These are phyloP conservation scores for Globisporangium viniferum DNA, from an alignment of 352 stramenopile genomes.

Conservation along the genomic window DNA sequence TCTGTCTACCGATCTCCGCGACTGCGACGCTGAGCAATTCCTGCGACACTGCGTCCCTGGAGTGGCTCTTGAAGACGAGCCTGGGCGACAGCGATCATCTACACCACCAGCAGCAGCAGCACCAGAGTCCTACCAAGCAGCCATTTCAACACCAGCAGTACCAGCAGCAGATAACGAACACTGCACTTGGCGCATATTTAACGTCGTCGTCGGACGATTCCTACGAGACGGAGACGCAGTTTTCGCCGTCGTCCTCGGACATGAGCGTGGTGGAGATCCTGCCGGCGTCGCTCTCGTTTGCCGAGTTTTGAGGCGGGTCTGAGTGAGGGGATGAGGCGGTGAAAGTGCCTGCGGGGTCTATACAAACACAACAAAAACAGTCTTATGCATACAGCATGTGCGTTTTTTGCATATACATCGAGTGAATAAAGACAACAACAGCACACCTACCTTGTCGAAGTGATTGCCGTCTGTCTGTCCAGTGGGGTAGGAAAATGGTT, in stretches of 20 bases:
- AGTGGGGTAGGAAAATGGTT: neutral
- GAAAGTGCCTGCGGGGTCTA: neutral
- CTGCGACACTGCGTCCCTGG: slow-evolving; percentile 39
- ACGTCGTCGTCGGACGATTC: slow-evolving; percentile 37
- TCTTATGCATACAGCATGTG: neutral
- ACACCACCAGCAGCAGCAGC: neutral
- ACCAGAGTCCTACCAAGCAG: neutral
- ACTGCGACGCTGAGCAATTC: slow-evolving; percentile 11
- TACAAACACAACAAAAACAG: slow-evolving; percentile 5
- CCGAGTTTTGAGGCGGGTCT: slow-evolving; percentile 26
- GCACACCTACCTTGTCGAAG: neutral
- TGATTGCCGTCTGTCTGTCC: neutral
- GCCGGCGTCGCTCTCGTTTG: slow-evolving; percentile 29
- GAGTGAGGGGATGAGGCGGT: neutral
- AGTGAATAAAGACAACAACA: neutral
- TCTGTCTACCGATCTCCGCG: slow-evolving; percentile 16
- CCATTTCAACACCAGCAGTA: slow-evolving; percentile 2
- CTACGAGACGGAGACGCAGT: slow-evolving; percentile 25
- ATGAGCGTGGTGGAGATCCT: slow-evolving; percentile 31
- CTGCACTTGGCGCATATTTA: slow-evolving; percentile 44
- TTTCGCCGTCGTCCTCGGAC: slow-evolving; percentile 33
- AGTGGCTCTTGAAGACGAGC: slow-evolving; percentile 64
- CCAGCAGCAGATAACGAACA: neutral
- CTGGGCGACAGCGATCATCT: slow-evolving; percentile 33
- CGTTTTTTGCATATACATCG: slow-evolving; percentile 1